Evolutionary conservation across 2,329 filamentous ascomycete species (phyloP), one percentile per base, ranked within the genome.

Genomic region (Hirsutella rhossiliensis): DNA sequence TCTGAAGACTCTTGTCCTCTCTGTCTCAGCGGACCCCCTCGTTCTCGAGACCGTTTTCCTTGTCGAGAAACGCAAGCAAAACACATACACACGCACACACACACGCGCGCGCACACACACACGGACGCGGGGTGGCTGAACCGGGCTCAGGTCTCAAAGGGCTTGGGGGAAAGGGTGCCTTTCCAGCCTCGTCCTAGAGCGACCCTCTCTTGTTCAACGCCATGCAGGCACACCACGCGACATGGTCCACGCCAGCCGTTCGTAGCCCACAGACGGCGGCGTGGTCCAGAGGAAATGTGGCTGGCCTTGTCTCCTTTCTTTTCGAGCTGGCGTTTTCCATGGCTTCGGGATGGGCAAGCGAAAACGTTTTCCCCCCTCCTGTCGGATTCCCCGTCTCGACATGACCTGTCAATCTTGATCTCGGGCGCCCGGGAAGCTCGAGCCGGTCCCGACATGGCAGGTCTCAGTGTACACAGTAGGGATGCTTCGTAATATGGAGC

Each of bases 141-240:
- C 7, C 23, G 23, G 7, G 32, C 6, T 8, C 15, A n/a, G 8
- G 32, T 11, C 12, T 11, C 17, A 11, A 34, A 34, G 32, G 13
- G 20, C 15, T 13, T 37, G 30, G 20, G 11, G 3, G 27, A 23
- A 9, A 19, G 7, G 11, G 18, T 15, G 30, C 12, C 15, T 15
- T 38, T 30, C 23, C n/a, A 19, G 32, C 17, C n/a, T 42, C 11
- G 11, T 19, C 11, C 32, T 38, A 38, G 29, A 40, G 12, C 34
- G n/a, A 17, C 34, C 34, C 34, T 36, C 18, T 9, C 8, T 7
- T n/a, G 34, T 17, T 37, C 15, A n/a, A 18, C 34, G 34, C 37
- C 30, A 43, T 43, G 29, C 38, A 19, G n/a, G 18, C 11, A 44
- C 38, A 44, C 38, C 20, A 44, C 36, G 43, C 43, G 31, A 31